Base-by-base conservation (phyloP, 169 alveolate species). In the Eimeria praecox region DNA sequence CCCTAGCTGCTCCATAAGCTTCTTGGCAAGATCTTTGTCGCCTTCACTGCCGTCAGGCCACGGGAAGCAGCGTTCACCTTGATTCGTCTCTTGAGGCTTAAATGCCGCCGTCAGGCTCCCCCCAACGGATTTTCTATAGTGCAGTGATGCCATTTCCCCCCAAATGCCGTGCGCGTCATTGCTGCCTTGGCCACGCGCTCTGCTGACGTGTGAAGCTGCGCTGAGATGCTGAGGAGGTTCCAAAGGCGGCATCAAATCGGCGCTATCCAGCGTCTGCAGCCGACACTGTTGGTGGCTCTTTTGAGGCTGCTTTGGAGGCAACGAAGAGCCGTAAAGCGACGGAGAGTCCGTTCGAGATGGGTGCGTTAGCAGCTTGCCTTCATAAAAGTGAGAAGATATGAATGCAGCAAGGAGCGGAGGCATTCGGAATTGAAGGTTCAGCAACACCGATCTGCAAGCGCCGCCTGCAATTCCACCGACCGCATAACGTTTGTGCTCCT, bases 41-140 rank as follows among this genome's bases (percentile, higher is more conserved):
- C 93, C 93, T 62, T 87, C 93, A 46, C 93, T 87, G 44, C 93
- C 93, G 56, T 87, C 82, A 62, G 93, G 93, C 93, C 93, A 87
- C n/a, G 93, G 93, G 73, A 87, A 87, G 33, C 73, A 20, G 35
- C 30, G 20, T 5, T 33, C 24, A 59, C 35, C 38, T 9, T 49
- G 35, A 40, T 5, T 30, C 52, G 3, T 38, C 0, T 83, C 77
- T 44, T 22, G 52, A 20, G 44, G 20, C 8, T 83, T 24, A 22
- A 35, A 30, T 46, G 44, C 75, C 18, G 10, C 73, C 49, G 38
- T 27, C 40, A 5, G 52, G 4, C 16, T 83, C 52, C 54, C 49
- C 30, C 77, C 91, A 12, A 22, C 16, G 42, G 24, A 33, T 4
- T 49, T 33, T 35, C 22, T 10, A 52, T 56, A 49, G 44, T 52